These are phyloP conservation scores for Ustilago vetiveriae DNA, from an alignment of 1,284 basidiomycete genomes.

Conservation along the genomic window DNA sequence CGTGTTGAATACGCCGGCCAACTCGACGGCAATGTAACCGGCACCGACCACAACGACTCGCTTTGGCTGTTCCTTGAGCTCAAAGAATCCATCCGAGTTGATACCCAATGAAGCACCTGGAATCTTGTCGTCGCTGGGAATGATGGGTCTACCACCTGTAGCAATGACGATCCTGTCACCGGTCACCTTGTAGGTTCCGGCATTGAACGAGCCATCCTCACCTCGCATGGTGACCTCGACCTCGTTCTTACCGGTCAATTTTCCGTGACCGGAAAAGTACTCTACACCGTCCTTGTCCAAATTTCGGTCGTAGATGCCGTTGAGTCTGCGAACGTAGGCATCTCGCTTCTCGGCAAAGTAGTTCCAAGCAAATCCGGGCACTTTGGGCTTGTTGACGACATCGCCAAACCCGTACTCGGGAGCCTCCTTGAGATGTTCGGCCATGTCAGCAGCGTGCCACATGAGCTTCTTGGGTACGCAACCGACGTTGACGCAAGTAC, in stretches of 20 bases:
- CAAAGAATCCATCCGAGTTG: constrained; percentile 96
- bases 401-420: constrained; percentile 79
- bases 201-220: constrained; percentile 70
- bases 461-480: constrained; percentile 78
- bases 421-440: constrained; percentile 80
- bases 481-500: constrained; percentile 93
- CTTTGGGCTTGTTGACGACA: constrained; percentile 55
- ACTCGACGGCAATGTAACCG: constrained; percentile 94
- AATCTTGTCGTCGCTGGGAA: constrained; percentile 82
- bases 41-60: constrained; percentile 93
- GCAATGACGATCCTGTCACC: constrained; percentile 72
- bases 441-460: constrained; percentile 94
- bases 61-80: constrained; percentile 86
- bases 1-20: constrained; percentile 65
- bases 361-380: constrained; percentile 82
- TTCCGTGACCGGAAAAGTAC: constrained; percentile 81
- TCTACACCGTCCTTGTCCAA: constrained; percentile 89
- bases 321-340: constrained; percentile 89
- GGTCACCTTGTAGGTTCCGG: constrained; percentile 62
- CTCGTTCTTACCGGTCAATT: constrained; percentile 57
- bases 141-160: constrained; percentile 83
- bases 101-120: constrained; percentile 91
- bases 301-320: constrained; percentile 86
- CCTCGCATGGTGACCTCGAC: constrained; percentile 61
- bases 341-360: constrained; percentile 93